Evolutionary conservation across 2,329 filamentous ascomycete species (phyloP).

Genomic region (Aureobasidium sp.): DNA sequence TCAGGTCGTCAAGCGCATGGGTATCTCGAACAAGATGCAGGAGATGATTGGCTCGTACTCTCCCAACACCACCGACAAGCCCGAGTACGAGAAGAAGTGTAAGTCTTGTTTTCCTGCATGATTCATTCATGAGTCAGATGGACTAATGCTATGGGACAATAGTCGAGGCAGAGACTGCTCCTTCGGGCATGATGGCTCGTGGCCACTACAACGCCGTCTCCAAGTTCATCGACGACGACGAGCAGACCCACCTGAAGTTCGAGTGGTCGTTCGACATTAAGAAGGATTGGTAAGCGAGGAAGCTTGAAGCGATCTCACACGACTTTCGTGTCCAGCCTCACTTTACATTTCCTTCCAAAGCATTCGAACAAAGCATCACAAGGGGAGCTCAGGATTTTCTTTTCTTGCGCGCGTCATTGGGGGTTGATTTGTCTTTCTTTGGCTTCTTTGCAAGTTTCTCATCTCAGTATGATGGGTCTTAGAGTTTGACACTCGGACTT

Average conservation of each 20-base stretch:
- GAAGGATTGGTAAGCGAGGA: constrained; percentile 70
- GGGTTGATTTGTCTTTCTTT: constrained; percentile 3
- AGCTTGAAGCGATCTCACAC: no score
- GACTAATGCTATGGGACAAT: constrained; percentile 11
- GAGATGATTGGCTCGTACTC: constrained; percentile 98
- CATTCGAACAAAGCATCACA: constrained; percentile 4
- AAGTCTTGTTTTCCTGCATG: constrained; percentile 39
- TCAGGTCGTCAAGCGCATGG: constrained; percentile 86
- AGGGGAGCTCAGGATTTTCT: neutral
- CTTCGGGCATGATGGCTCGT: constrained; percentile 80
- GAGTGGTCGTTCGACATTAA: constrained; percentile 95
- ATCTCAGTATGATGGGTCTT: neutral
- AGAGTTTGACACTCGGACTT: constrained; percentile 11
- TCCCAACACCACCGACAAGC: constrained; percentile 83
- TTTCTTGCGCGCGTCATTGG: neutral
- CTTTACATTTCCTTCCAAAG: neutral
- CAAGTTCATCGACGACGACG: constrained; percentile 92
- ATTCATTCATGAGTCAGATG: neutral
- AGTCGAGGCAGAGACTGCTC: constrained; percentile 91
- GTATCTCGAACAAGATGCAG: constrained; percentile 82
- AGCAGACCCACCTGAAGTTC: constrained; percentile 82
- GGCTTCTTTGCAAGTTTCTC: neutral
- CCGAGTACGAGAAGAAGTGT: constrained; percentile 87
- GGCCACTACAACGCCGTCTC: constrained; percentile 86
- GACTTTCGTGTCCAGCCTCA: no score